phyloP scores from a whole-genome alignment of 306 rosid species.

The Echinosophora koreensis region DNA sequence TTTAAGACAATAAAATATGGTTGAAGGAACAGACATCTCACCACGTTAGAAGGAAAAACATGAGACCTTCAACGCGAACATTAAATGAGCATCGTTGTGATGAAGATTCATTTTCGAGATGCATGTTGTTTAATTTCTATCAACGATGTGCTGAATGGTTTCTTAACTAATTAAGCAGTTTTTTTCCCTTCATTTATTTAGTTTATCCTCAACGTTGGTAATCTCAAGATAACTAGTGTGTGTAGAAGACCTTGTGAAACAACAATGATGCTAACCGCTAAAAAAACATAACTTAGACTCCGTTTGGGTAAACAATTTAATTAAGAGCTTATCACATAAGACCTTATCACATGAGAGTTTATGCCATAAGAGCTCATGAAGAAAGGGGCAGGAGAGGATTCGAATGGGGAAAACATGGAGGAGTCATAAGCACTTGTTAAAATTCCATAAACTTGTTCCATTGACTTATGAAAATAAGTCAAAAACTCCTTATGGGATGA shows the following conservation, averaged over 20 bases:
- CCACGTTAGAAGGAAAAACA: slow-evolving; percentile 68
- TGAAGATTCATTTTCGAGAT: slow-evolving; percentile 74
- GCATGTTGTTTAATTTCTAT: slow-evolving; percentile 43
- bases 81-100: slow-evolving; percentile 71
- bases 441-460: too few species aligned
- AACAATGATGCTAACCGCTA: not conserved
- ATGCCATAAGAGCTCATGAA: too few species aligned
- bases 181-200: not conserved
- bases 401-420: too few species aligned
- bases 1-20: slow-evolving; percentile 56
- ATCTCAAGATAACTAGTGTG: not conserved
- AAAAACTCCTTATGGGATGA: too few species aligned
- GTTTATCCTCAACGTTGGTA: slow-evolving; percentile 8
- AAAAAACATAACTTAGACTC: too few species aligned
- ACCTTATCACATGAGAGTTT: too few species aligned
- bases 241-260: not conserved
- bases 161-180: not conserved
- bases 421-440: too few species aligned
- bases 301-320: too few species aligned
- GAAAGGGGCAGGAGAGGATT: too few species aligned
- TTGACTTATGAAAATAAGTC: too few species aligned
- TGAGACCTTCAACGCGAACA: slow-evolving; percentile 67
- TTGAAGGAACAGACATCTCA: slow-evolving; percentile 85
- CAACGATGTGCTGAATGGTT: slow-evolving; percentile 14
- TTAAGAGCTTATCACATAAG: too few species aligned